Base-by-base conservation (phyloP, 495 filamentous ascomycete species). In the Aspergillus carlsbadensis region DNA sequence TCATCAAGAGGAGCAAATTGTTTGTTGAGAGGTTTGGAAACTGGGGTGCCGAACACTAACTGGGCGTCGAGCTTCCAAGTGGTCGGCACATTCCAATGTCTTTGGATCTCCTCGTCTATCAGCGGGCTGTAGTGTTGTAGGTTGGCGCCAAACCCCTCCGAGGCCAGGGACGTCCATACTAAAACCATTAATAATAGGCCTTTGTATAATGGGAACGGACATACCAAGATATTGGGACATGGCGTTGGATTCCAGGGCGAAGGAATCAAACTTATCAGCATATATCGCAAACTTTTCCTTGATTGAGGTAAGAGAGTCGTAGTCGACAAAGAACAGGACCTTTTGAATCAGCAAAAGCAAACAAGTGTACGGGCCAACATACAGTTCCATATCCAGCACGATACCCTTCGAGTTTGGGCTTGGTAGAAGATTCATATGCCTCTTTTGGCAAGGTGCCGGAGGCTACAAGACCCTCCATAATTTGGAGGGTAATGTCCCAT, bases 121-220 rank as follows among this genome's bases (percentile, higher is more conserved):
- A 78, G 62, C 14, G 76, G 75, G 61, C 74, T 80, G 66, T 79
- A 81, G 67, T 82, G 79, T 73, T 82, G 79, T 18, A 82, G 69
- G 59, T 81, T 82, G 60, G 67, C 72, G 31, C 79, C 79, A 51
- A 82, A 61, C 22, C 79, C 79, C 54, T 79, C 76, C 10, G 71
- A 62, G 53, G 75, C 64, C 15, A 82, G 73, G 7, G 79, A 79
- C 34, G 71, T 69, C 79, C 79, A 82, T 49, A 79, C 70, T 72
- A 18, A 1, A 24, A 3, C 37, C 7, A 5, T 51, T 62, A 64
- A 34, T 33, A 47, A n/a, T 8, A 4, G 26, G 26, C n/a, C n/a
- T n/a, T n/a, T n/a, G n/a, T n/a, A n/a, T n/a, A n/a, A n/a, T n/a
- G n/a, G n/a, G n/a, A n/a, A n/a, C n/a, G n/a, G n/a, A 50, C 70